phyloP scores from a whole-genome alignment of 371 early-diverging fungal species.

The Apophysomyces variabilis region DNA sequence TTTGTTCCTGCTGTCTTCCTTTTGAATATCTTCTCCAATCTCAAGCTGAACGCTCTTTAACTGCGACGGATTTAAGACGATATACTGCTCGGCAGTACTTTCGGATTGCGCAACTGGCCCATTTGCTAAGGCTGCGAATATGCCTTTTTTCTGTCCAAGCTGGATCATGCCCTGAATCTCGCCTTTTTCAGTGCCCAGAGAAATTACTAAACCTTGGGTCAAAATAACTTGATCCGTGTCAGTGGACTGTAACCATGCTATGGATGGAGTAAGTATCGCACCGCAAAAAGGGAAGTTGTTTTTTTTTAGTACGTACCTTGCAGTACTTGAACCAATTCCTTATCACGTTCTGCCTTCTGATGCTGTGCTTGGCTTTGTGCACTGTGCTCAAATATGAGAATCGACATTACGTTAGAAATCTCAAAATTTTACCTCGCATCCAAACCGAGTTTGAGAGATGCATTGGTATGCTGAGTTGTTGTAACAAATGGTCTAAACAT shows the following conservation, averaged over 20 bases:
- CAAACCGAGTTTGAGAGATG: conserved; percentile 46
- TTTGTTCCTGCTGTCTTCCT: conserved; percentile 3
- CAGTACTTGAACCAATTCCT: conserved; percentile 24
- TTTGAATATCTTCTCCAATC: conserved; percentile 52
- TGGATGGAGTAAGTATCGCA: neutral
- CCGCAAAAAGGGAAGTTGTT: too few relatives aligned
- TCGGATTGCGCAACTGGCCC: conserved; percentile 20
- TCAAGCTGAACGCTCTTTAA: conserved; percentile 44
- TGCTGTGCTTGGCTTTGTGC: conserved; percentile 31
- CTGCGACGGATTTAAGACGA: conserved; percentile 33
- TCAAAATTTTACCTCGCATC: conserved; percentile 26
- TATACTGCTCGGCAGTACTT: conserved; percentile 39
- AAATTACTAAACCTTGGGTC: conserved; percentile 15
- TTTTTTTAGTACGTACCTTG: conserved; percentile 23
- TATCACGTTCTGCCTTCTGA: conserved; percentile 34
- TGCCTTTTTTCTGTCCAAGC: conserved; percentile 41
- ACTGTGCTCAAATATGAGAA: neutral
- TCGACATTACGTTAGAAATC: too few relatives aligned
- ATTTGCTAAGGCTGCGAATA: conserved; percentile 27
- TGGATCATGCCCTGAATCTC: conserved; percentile 28
- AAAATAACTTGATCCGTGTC: conserved; percentile 12
- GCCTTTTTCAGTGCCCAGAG: conserved; percentile 9
- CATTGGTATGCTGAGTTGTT: conserved; percentile 15
- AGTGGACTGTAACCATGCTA: conserved; percentile 10
- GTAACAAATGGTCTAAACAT: conserved; percentile 32